Conservation (phyloP, 306 rosid species). For the Dalbergia cultrata region DNA sequence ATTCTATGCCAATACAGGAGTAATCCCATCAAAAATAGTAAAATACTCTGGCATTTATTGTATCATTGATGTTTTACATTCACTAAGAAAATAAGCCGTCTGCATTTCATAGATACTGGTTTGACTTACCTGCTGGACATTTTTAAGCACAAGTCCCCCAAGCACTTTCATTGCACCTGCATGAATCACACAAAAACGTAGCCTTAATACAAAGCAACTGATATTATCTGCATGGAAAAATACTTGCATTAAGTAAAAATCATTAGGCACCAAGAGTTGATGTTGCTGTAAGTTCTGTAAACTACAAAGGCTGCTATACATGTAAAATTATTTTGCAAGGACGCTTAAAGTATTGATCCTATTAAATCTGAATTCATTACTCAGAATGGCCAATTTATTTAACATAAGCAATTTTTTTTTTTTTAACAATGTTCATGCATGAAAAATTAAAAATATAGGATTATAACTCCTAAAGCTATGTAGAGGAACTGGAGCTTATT, state of each 20-base stretch:
- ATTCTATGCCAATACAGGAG: too few relatives aligned
- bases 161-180: slow-evolving; percentile 51
- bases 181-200: slow-evolving; percentile 25
- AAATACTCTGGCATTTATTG: too few relatives aligned
- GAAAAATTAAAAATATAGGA: neutral
- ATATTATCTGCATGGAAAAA: neutral
- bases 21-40: too few relatives aligned
- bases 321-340: neutral
- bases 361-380: neutral
- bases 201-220: neutral
- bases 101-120: neutral
- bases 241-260: neutral
- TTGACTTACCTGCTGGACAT: slow-evolving; percentile 62
- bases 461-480: neutral
- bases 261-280: neutral
- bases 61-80: too few relatives aligned
- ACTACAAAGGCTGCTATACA: neutral
- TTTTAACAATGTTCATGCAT: neutral
- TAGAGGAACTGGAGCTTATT: neutral
- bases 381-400: neutral
- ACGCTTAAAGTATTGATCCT: neutral
- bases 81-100: too few relatives aligned
- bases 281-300: neutral
- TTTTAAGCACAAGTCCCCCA: slow-evolving; percentile 55
- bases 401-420: neutral